Evolutionary conservation across 768 basidiomycete genomes (phyloP), one percentile per base, ranked within the genome.

Genomic region (Kwoniella sp.): DNA sequence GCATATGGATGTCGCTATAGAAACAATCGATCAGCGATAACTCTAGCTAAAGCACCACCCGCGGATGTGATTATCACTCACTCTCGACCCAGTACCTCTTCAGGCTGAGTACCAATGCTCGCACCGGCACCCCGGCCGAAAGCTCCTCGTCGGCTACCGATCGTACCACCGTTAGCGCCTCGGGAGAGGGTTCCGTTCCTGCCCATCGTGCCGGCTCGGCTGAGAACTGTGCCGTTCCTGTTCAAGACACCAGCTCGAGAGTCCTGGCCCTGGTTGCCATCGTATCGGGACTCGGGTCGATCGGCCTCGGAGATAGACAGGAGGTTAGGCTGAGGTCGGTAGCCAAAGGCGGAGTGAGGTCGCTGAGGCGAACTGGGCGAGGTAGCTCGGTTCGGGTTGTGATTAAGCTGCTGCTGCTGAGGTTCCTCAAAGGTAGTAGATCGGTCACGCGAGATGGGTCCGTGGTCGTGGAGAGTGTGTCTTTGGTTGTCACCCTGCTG

Each of bases 61-160:
- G 56, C 13, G 34, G 30, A 37, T 31, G 4, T 47, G 5, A 11
- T 17, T 8, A 20, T 9, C 4, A 74, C 73, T 70, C 61, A 72
- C 70, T 78, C 76, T 67, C 76, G 55, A 50, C 76, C 76, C 23
- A 78, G 61, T 29, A 78, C 76, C 54, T 78, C 76, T 55, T 78
- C 76, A n/a, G 76, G 76, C 63, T 78, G 76, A 52, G 76, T 78
- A 52, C 76, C 76, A 26, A 78, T 72, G 41, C 65, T 71, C 11
- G 76, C 67, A 41, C 76, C 76, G 37, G 76, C 76, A 65, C 76
- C 76, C 56, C 76, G 60, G 48, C 76, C 76, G 65, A 78, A 78
- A 22, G 76, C 74, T 52, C 76, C 76, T 15, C 69, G 57, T 58
- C 76, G 51, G 34, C 66, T 67, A 23, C 76, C 76, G 45, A 74